Evolutionary conservation across 148 eudicot genomes (phyloP), one percentile per base, ranked within the genome.

Genomic region (Fagopyrum esculentum): DNA sequence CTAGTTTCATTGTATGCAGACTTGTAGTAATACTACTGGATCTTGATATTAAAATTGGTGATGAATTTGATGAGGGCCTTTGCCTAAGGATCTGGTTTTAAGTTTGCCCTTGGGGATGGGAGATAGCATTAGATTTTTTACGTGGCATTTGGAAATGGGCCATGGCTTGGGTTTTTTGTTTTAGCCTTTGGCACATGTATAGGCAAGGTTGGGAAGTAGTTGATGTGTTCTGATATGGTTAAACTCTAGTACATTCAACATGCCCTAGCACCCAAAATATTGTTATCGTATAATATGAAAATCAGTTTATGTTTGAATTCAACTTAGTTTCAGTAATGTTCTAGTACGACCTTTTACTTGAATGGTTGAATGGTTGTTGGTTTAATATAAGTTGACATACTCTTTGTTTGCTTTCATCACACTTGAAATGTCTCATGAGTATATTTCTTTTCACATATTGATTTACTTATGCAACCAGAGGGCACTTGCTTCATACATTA

Each of bases 401-500:
- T 40, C 2, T 63, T 63, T 63, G 44, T 30, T 29, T 63, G 16
- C 45, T 29, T 29, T 29, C 69, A 10, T 63, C 44, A 30, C 44
- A 63, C 30, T 12, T 19, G 29, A 63, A 63, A 61, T 61, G 44
- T 30, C 43, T 63, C 6, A 55, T 1, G n/a, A 55, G 60, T 16
- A 35, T 63, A 11, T 66, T 13, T 2, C 7, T 12, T 66, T 40
- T 29, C 45, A 43, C 43, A 66, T 40, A 19, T 13, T 54, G 19
- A 66, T 40, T 66, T 46, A 40, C 47, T 63, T 60, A 29, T 76
- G 45, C 75, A 75, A 78, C 45, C 78, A 96, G 99, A 89, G 90
- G 81, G 92, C 93, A 75, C 93, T 96, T 78, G 99, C 99, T 80
- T 82, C 88, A 35, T 96, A 92, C 77, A 82, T 92, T 59, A 90